phyloP scores from a whole-genome alignment of 1,284 basidiomycete genomes.

The Amylostereum areolatum region DNA sequence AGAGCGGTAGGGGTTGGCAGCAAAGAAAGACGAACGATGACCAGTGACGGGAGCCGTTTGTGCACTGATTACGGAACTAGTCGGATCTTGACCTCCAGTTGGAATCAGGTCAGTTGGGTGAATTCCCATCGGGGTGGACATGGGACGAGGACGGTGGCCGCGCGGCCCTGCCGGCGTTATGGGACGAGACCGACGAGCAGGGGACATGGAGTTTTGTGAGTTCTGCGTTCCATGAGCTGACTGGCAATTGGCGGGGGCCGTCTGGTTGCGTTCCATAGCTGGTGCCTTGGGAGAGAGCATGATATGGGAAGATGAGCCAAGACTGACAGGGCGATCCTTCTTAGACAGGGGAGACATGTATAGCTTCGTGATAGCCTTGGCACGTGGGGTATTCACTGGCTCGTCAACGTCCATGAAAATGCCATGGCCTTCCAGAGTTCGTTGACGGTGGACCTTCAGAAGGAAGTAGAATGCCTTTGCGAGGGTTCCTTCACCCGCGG shows the following conservation, averaged over 20 bases:
- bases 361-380: slow-evolving; percentile 38
- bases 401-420: slow-evolving; percentile 38
- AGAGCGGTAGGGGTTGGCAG: too few relatives aligned
- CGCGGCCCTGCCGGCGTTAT: slow-evolving; percentile 45
- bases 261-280: slow-evolving; percentile 8
- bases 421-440: slow-evolving; percentile 60
- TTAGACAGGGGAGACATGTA: slow-evolving; percentile 34
- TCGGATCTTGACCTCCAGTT: neutral
- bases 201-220: slow-evolving; percentile 12
- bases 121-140: slow-evolving; percentile 21
- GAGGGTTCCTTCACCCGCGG: slow-evolving; percentile 63
- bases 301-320: slow-evolving; percentile 3
- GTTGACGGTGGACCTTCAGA: slow-evolving; percentile 74
- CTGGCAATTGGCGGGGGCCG: neutral
- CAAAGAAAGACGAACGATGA: too few relatives aligned
- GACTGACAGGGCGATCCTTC: slow-evolving; percentile 13
- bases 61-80: neutral
- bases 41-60: too few relatives aligned
- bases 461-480: slow-evolving; percentile 94
- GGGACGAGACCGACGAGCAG: slow-evolving; percentile 33
- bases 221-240: too few relatives aligned
- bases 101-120: neutral
- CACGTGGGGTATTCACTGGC: slow-evolving; percentile 20
- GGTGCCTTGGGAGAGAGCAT: slow-evolving; percentile 7
- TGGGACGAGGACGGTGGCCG: slow-evolving; percentile 27